Evolutionary conservation across 2,329 filamentous ascomycete species (phyloP).

Genomic region (Colletotrichum orchidophilum): DNA sequence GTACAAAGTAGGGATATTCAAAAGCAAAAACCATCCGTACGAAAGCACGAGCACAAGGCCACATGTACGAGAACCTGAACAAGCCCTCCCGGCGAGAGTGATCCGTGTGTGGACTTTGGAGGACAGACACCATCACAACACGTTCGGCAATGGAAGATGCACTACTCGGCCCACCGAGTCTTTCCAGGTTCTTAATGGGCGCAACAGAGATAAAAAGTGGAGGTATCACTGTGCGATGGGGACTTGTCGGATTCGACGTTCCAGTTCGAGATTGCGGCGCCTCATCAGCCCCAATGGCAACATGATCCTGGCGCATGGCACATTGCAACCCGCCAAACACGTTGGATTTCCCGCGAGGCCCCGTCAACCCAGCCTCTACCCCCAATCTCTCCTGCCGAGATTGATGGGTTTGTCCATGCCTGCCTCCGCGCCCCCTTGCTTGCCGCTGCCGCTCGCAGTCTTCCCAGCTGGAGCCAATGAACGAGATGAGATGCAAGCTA

Average conservation of each 20-base stretch:
- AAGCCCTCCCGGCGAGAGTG: not conserved
- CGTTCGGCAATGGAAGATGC: not conserved
- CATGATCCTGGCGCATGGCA: not conserved
- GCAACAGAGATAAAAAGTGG: not conserved
- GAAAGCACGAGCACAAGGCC: not conserved
- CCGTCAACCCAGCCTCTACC: not conserved
- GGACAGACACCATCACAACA: not conserved
- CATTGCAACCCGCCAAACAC: not conserved
- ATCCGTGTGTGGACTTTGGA: not conserved
- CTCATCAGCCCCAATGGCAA: not conserved
- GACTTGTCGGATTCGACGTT: not conserved
- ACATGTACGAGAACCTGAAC: not conserved
- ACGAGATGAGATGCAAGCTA: too few species aligned
- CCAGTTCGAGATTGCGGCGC: not conserved
- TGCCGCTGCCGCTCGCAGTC: not conserved
- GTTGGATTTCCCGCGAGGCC: not conserved
- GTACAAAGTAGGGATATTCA: not conserved
- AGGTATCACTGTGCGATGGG: not conserved
- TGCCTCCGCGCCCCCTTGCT: conserved; percentile 1
- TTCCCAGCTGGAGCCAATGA: not conserved
- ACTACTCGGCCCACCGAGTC: not conserved
- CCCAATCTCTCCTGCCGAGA: conserved; percentile 26
- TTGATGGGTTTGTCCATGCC: conserved; percentile 28
- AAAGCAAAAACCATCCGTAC: not conserved
- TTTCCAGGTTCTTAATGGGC: not conserved